These are phyloP conservation scores for Alternaria angustiovoidea DNA, from an alignment of 2,329 filamentous ascomycete species.

Conservation along the genomic window DNA sequence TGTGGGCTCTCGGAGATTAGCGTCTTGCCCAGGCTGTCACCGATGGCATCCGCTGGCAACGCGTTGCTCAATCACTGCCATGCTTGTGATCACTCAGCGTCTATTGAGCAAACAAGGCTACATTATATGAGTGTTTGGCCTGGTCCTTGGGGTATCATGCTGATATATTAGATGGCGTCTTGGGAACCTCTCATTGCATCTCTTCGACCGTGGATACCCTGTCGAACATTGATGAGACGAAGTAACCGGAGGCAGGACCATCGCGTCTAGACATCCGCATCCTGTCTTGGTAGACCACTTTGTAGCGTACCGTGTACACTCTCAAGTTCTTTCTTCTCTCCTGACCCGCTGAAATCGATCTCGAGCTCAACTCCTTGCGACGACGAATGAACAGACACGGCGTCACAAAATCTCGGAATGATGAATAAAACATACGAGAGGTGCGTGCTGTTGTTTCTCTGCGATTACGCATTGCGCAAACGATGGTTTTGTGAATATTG, in stretches of 20 bases:
- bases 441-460: rapidly evolving
- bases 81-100: background rate
- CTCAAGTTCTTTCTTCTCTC: too few relatives aligned
- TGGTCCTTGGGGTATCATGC: background rate
- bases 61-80: background rate
- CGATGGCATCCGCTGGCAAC: background rate
- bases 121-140: background rate
- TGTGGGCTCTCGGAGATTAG: background rate
- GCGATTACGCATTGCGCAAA: background rate
- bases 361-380: too few relatives aligned
- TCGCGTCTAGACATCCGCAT: background rate
- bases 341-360: too few relatives aligned
- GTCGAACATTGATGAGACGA: background rate
- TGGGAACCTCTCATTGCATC: background rate
- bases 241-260: too few relatives aligned
- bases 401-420: too few relatives aligned
- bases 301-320: too few relatives aligned
- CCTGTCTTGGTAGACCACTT: too few relatives aligned
- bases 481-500: background rate
- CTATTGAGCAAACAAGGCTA: background rate
- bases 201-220: background rate
- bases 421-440: too few relatives aligned
- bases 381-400: too few relatives aligned
- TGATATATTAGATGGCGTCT: background rate
- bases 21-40: background rate